Evolutionary conservation across 2,329 filamentous ascomycete genomes (phyloP).

Genomic region (Xylaria sp.): DNA sequence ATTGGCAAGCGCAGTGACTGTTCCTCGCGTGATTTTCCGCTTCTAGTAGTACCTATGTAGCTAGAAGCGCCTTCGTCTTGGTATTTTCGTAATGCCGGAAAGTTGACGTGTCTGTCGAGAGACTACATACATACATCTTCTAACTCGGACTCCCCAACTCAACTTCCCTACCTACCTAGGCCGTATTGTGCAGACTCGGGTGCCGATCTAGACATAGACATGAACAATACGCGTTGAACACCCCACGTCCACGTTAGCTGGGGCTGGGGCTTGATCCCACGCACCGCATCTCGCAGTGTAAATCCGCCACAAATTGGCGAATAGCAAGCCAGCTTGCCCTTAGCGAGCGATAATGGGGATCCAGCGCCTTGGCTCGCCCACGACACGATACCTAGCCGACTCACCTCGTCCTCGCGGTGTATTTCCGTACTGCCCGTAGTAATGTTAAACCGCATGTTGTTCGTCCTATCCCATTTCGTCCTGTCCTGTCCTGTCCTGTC

Average conservation of each 20-base stretch:
- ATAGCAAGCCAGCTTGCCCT: slow-evolving; percentile 16
- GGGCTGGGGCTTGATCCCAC: not conserved
- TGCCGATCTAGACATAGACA: not conserved
- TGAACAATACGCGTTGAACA: not conserved
- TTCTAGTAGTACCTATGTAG: not conserved
- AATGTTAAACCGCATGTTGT: not conserved
- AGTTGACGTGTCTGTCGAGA: not conserved
- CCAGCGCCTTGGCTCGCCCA: slow-evolving; percentile 36
- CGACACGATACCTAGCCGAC: slow-evolving; percentile 18
- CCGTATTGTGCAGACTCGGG: too few species aligned
- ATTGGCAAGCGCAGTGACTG: slow-evolving; percentile 23
- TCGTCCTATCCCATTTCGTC: not conserved
- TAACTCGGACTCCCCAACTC: too few species aligned
- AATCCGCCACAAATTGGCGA: slow-evolving; percentile 15
- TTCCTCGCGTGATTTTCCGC: slow-evolving; percentile 33
- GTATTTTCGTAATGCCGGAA: not conserved
- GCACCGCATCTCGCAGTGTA: slow-evolving; percentile 14
- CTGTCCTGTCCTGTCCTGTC: not conserved
- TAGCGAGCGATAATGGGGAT: slow-evolving; percentile 3
- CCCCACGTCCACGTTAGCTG: not conserved
- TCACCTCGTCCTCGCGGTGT: slow-evolving; percentile 20
- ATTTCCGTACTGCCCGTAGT: not conserved
- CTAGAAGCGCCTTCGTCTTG: not conserved
- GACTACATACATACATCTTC: not conserved
- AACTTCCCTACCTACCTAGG: too few species aligned